These are phyloP conservation scores for Fermentozyma sake DNA, from an alignment of 1,139 yeast species.

Conservation along the genomic window DNA sequence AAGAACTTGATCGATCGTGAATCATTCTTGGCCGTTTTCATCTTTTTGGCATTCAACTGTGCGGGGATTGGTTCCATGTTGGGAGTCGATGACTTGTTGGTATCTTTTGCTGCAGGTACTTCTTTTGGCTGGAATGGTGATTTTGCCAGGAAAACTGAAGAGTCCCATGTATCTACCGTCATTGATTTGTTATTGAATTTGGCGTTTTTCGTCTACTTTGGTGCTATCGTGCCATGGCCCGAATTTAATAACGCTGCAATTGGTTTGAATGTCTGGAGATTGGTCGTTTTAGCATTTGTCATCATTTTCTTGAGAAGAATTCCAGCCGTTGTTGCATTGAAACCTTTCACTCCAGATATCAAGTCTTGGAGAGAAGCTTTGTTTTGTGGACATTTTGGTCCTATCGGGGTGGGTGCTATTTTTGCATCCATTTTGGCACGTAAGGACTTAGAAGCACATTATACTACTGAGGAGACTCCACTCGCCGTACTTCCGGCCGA, in stretches of 20 bases:
- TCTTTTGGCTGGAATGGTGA: slow-evolving; percentile 98
- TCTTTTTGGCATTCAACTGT: slow-evolving; percentile 79
- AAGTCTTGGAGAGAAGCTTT: slow-evolving; percentile 94
- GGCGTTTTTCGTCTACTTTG: slow-evolving; percentile 89
- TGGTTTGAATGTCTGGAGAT: slow-evolving; percentile 82
- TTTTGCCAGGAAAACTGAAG: slow-evolving; percentile 83
- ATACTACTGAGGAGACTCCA: slow-evolving; percentile 58
- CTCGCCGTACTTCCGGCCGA: slow-evolving; percentile 48
- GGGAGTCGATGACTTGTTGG: slow-evolving; percentile 89
- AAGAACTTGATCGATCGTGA: slow-evolving; percentile 83
- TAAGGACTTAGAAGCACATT: slow-evolving; percentile 62
- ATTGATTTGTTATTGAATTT: slow-evolving; percentile 80
- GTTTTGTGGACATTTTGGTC: slow-evolving; percentile 97
- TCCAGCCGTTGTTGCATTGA: slow-evolving; percentile 78
- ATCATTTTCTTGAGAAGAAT: slow-evolving; percentile 79
- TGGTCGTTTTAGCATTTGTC: slow-evolving; percentile 76
- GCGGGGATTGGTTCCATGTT: slow-evolving; percentile 92
- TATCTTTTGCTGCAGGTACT: slow-evolving; percentile 93
- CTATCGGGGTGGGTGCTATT: slow-evolving; percentile 96
- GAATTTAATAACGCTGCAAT: slow-evolving; percentile 62
- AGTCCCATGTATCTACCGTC: slow-evolving; percentile 88
- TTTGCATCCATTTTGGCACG: slow-evolving; percentile 86
- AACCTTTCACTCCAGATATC: slow-evolving; percentile 86
- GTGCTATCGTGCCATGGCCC: slow-evolving; percentile 93
- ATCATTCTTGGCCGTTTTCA: slow-evolving; percentile 86